A percentile compares a stretch with the other conserved stretches of the same genome.
These are phyloP conservation scores for Boletus coccyginus DNA, from an alignment of 768 basidiomycete genomes.

Conservation along the genomic window DNA sequence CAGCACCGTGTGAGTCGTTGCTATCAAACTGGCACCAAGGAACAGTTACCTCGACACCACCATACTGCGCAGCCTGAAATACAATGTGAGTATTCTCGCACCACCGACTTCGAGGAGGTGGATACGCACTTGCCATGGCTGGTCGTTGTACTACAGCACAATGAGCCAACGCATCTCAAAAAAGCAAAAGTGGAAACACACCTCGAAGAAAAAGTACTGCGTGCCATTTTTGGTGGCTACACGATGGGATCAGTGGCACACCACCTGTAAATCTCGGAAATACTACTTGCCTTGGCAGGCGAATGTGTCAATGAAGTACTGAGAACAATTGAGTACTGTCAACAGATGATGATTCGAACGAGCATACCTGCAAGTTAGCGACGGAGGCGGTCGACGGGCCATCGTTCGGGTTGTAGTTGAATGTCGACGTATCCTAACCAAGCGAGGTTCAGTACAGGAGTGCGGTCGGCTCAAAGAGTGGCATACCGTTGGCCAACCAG, in stretches of 20 bases:
- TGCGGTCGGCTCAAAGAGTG: neutral
- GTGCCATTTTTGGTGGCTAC: constrained; percentile 75
- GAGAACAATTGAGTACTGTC: constrained; percentile 7
- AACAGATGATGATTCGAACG: neutral
- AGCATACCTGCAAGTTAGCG: constrained; percentile 53
- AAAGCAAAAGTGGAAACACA: constrained; percentile 19
- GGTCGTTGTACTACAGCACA: constrained; percentile 59
- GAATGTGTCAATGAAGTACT: constrained; percentile 84
- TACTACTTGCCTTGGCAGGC: constrained; percentile 51
- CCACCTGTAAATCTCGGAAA: neutral
- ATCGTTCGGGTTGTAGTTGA: constrained; percentile 53
- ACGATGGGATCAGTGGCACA: constrained; percentile 5
- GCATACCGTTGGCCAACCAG: constrained; percentile 78
- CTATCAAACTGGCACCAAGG: neutral
- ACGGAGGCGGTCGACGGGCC: constrained; percentile 65
- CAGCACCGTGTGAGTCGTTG: constrained; percentile 7
- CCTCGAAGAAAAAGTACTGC: constrained; percentile 87
- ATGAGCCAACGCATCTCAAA: constrained; percentile 1
- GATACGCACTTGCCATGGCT: constrained; percentile 69
- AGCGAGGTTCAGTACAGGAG: neutral
- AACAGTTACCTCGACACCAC: constrained; percentile 66
- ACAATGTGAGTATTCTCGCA: constrained; percentile 9
- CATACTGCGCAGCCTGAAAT: constrained; percentile 55
- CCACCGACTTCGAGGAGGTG: neutral
- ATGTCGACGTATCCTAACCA: constrained; percentile 55